phyloP scores from a whole-genome alignment of 108 stramenopile genomes.

The Craspedostauros australis region DNA sequence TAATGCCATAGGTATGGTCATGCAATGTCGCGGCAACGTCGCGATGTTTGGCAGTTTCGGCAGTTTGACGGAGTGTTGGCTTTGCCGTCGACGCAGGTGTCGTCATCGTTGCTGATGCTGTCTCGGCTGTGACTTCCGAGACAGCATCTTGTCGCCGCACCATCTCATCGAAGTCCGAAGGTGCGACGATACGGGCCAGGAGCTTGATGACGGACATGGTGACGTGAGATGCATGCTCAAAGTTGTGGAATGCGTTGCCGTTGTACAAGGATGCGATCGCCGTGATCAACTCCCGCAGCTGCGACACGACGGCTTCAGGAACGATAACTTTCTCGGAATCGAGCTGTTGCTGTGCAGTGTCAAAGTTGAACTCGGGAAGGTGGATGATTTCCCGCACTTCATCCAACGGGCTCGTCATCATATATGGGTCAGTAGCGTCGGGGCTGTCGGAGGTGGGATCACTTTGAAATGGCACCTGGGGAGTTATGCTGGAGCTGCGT shows the following conservation, averaged over 20 bases:
- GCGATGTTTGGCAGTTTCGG: no score
- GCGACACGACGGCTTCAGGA: neutral
- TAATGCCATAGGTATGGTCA: constrained; percentile 14
- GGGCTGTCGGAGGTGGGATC: no score
- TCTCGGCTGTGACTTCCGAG: no score
- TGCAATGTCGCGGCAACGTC: neutral
- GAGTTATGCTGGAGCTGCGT: no score
- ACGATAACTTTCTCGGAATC: neutral
- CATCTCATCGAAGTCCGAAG: neutral
- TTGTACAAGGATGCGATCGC: neutral
- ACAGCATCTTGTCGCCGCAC: neutral
- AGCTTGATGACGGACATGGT: constrained; percentile 4
- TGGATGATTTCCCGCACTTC: constrained; percentile 10
- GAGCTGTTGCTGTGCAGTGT: neutral
- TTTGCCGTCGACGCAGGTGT: no score
- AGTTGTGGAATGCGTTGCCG: constrained; percentile 9
- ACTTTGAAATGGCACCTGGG: no score
- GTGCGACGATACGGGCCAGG: neutral
- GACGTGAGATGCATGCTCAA: constrained; percentile 6
- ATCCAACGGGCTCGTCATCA: constrained; percentile 1
- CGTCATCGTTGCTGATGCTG: no score
- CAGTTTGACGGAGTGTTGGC: no score
- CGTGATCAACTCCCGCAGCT: neutral
- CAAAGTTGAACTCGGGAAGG: neutral
- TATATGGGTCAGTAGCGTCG: no score